Base-by-base conservation (phyloP, 495 filamentous ascomycete genomes). In the Xylaria scruposa region DNA sequence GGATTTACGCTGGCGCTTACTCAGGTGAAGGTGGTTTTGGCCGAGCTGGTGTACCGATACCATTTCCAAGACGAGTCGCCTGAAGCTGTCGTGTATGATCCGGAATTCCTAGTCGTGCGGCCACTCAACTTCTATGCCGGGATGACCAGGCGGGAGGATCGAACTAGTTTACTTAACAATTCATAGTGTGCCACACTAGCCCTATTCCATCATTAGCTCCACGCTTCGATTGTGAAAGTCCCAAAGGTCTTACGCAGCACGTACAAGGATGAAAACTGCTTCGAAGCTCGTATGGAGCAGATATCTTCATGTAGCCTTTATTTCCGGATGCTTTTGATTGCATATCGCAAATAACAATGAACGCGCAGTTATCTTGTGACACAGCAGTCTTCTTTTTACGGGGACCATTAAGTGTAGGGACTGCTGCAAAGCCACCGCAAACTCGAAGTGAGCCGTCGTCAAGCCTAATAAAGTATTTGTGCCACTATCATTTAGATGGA, bases 1-100 rank as follows among this genome's bases (percentile, higher is more conserved):
- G 85, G 85, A 0, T 87, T 85, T 74, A 86, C 84, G 67, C 82
- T 86, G 68, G 85, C 84, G 0, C 72, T 85, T 1, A 75, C 78
- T 62, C 83, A 87, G 53, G 74, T 83, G 61, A 84, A 85, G 74
- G 72, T 86, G 2, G 79, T 83, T 44, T 62, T 87, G 24, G 74
- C 79, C 0, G 80, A 84, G 68, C 65, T 87, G 56, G 73, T 86
- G 6, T 85, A 83, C 63, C 80, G 83, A 26, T 87, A 87, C 69
- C 67, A 83, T 21, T 86, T 84, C 60, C 54, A 68, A 0, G 77
- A 80, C 7, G 83, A 80, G 12, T 77, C 77, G 15, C 36, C 59
- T 1, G 79, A 75, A 10, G 58, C 80, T 0, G 77, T 85, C 19
- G 82, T 83, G 66, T 87, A 87, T 74, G 85, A 87, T 72, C 85